Evolutionary conservation across 257 asterid species (phyloP).

Genomic region (Thymus mandschuricus): DNA sequence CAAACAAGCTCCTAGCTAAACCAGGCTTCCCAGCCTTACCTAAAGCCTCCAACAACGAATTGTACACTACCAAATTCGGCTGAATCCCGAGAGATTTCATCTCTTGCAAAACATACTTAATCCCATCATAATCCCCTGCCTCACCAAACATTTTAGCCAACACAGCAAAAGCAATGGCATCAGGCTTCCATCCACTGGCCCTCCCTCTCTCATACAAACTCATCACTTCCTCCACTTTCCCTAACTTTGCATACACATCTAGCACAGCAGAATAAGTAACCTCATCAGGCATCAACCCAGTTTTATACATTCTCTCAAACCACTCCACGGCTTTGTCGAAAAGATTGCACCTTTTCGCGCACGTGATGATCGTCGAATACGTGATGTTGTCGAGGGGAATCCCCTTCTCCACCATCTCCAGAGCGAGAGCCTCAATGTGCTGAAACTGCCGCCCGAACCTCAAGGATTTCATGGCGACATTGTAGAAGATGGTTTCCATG

Average conservation of each 20-base stretch:
- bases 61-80: conserved; percentile 85
- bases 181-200: conserved; percentile 96
- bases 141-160: conserved; percentile 89
- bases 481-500: conserved; percentile 84
- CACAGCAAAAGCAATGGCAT: conserved; percentile 72
- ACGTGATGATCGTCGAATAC: conserved; percentile 85
- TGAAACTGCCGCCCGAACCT: conserved; percentile 85
- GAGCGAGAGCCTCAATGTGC: conserved; percentile 70
- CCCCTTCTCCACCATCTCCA: conserved; percentile 76
- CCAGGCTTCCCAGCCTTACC: conserved; percentile 95
- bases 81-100: conserved; percentile 76
- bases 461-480: conserved; percentile 86
- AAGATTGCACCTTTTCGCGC: conserved; percentile 86
- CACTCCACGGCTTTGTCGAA: conserved; percentile 92
- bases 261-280: conserved; percentile 89
- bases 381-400: conserved; percentile 83
- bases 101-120: conserved; percentile 74
- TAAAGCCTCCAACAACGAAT: conserved; percentile 83
- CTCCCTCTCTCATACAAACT: conserved; percentile 89
- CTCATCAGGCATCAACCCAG: conserved; percentile 97
- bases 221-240: conserved; percentile 88
- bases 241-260: conserved; percentile 85
- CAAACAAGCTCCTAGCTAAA: conserved; percentile 79
- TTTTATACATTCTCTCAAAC: conserved; percentile 96
- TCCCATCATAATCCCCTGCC: conserved; percentile 93